Conservation (phyloP, 495 filamentous ascomycete species). For the Penicillium chermesinum region DNA sequence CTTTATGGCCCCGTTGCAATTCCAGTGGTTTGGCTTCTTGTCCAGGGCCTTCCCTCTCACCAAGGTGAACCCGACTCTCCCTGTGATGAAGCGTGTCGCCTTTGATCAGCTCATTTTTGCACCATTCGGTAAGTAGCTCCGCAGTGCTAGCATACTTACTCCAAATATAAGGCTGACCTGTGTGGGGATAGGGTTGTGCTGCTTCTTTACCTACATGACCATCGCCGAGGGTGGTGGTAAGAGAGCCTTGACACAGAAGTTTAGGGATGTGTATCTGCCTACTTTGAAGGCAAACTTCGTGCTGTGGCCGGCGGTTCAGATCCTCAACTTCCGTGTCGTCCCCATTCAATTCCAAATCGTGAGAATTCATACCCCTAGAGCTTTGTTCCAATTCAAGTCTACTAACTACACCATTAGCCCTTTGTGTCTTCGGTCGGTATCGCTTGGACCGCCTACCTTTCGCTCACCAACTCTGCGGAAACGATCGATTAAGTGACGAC, state of each 20-base stretch:
- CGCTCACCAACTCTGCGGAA: constrained; percentile 84
- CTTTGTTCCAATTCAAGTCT: background rate
- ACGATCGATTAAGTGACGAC: constrained; percentile 38
- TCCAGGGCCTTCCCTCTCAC: constrained; percentile 79
- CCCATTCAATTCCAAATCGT: constrained; percentile 97
- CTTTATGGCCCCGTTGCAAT: constrained; percentile 92
- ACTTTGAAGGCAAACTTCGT: constrained; percentile 94
- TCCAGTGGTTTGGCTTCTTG: constrained; percentile 91
- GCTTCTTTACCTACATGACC: constrained; percentile 96
- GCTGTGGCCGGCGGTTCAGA: constrained; percentile 93
- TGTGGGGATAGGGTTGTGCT: constrained; percentile 57
- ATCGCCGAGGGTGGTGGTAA: constrained; percentile 88
- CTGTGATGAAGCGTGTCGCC: constrained; percentile 82
- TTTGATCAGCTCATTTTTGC: constrained; percentile 96
- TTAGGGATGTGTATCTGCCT: constrained; percentile 88
- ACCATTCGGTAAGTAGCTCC: constrained; percentile 62
- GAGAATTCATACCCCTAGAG: constrained; percentile 33
- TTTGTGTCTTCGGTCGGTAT: constrained; percentile 97
- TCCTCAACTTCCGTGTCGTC: constrained; percentile 93
- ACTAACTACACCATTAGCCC: constrained; percentile 51
- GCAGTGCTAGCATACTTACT: background rate
- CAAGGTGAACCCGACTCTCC: constrained; percentile 64
- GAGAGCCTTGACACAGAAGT: constrained; percentile 74
- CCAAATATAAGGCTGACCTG: constrained; percentile 7
- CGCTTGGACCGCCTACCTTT: constrained; percentile 98